A percentile compares a stretch with the other conserved stretches of the same genome.
phyloP scores from a whole-genome alignment of 495 filamentous ascomycete genomes.

The Aspergillus incahuasiensis region DNA sequence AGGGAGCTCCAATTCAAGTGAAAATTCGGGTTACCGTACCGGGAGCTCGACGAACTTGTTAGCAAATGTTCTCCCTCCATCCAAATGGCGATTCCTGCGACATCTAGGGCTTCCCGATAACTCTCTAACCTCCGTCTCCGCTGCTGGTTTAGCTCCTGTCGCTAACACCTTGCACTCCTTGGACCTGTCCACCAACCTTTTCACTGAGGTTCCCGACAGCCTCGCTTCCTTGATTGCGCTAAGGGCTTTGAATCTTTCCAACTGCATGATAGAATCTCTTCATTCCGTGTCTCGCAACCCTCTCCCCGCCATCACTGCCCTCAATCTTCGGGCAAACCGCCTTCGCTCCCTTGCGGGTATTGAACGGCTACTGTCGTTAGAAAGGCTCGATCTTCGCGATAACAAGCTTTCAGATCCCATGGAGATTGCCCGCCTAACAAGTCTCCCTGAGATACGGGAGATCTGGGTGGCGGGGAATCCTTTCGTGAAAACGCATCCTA shows the following conservation, averaged over 20 bases:
- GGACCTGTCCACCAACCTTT: constrained; percentile 87
- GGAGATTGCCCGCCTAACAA: constrained; percentile 84
- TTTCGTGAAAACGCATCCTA: constrained; percentile 79
- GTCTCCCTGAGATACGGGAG: constrained; percentile 85
- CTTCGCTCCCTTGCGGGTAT: constrained; percentile 85
- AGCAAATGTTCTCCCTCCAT: constrained; percentile 60
- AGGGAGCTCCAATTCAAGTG: constrained; percentile 85
- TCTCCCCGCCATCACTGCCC: constrained; percentile 84
- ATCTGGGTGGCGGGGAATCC: constrained; percentile 89
- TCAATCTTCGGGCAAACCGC: constrained; percentile 88
- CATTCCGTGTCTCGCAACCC: constrained; percentile 83
- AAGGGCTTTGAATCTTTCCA: constrained; percentile 83
- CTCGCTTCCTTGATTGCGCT: constrained; percentile 75
- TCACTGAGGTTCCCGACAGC: constrained; percentile 86
- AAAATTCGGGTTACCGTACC: constrained; percentile 61
- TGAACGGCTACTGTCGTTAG: constrained; percentile 80
- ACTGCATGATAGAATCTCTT: constrained; percentile 95
- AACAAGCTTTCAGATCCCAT: constrained; percentile 87
- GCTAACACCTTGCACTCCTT: constrained; percentile 83
- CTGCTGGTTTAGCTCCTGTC: constrained; percentile 70
- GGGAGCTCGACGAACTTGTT: constrained; percentile 72
- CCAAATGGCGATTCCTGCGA: constrained; percentile 91
- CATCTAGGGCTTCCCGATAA: constrained; percentile 93
- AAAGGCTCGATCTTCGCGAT: constrained; percentile 86
- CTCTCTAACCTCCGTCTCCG: constrained; percentile 70